Evolutionary conservation across 306 rosid species (phyloP).

Genomic region (Senna tora): DNA sequence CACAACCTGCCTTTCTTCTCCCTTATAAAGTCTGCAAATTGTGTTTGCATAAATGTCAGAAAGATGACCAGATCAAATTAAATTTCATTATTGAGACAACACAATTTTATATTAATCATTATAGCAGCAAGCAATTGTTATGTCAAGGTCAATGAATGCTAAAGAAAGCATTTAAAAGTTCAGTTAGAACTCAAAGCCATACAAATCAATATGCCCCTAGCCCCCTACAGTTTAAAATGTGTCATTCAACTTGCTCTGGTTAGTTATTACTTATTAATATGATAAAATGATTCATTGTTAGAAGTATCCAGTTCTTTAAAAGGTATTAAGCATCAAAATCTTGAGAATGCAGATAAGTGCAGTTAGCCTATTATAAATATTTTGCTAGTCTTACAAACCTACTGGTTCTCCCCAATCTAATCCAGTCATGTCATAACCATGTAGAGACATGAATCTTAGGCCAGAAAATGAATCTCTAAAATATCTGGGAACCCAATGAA

Average conservation of each 20-base stretch:
- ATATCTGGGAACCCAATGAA: slow-evolving; percentile 32
- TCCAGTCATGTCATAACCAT: not conserved
- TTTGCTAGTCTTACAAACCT: slow-evolving; percentile 3
- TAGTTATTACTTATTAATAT: not conserved
- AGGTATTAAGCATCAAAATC: not conserved
- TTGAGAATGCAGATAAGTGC: not conserved
- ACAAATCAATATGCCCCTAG: not conserved
- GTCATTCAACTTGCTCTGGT: not conserved
- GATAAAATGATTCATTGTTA: no score
- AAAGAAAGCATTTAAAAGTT: slow-evolving; percentile 1
- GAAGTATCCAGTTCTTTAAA: not conserved
- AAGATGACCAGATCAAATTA: slow-evolving; percentile 27
- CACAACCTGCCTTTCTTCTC: slow-evolving; percentile 90
- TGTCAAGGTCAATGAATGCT: not conserved
- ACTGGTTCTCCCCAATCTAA: not conserved
- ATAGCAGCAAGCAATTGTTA: not conserved
- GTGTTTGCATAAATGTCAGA: slow-evolving; percentile 24
- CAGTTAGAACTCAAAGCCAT: not conserved
- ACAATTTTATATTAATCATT: not conserved
- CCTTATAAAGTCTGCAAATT: slow-evolving; percentile 70
- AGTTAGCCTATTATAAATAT: not conserved
- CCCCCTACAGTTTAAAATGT: not conserved
- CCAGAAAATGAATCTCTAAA: slow-evolving; percentile 20
- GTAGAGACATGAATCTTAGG: slow-evolving; percentile 6
- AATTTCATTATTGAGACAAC: not conserved